Evolutionary conservation across 2,329 filamentous ascomycete species (phyloP).

Genomic region (Fusarium ambrosium): DNA sequence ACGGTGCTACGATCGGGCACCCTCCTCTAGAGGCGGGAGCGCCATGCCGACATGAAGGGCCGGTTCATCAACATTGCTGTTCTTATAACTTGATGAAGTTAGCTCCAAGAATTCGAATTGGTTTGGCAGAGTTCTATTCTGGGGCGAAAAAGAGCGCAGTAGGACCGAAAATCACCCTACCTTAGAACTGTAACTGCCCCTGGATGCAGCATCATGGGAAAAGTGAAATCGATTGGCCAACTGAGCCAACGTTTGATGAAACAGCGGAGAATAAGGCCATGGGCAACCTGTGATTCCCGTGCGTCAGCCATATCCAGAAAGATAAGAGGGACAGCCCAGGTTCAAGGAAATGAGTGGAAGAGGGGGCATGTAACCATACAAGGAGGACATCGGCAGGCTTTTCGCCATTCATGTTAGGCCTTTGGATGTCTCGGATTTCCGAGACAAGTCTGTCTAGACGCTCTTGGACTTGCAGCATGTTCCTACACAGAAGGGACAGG

Average conservation of each 20-base stretch:
- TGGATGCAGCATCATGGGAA: slow-evolving; percentile 60
- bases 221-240: slow-evolving; percentile 55
- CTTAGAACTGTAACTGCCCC: slow-evolving; percentile 57
- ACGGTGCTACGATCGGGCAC: background rate
- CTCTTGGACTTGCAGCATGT: slow-evolving; percentile 53
- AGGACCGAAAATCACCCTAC: background rate
- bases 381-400: slow-evolving; percentile 54
- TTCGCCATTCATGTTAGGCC: slow-evolving; percentile 55
- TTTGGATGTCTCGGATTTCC: slow-evolving; percentile 56
- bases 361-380: slow-evolving; percentile 24
- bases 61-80: slow-evolving; percentile 56
- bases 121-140: too few species aligned
- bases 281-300: slow-evolving; percentile 49
- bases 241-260: slow-evolving; percentile 62
- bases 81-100: slow-evolving; percentile 49
- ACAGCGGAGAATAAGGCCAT: slow-evolving; percentile 60
- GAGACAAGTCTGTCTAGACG: slow-evolving; percentile 58
- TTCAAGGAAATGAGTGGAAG: background rate
- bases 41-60: slow-evolving; percentile 58
- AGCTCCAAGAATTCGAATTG: background rate
- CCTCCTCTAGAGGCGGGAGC: background rate
- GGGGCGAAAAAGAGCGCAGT: background rate
- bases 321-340: background rate
- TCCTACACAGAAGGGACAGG: slow-evolving; percentile 27
- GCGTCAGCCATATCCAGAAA: background rate